Conservation (phyloP, 129 eudicot species). For the Helianthus tuberosus region DNA sequence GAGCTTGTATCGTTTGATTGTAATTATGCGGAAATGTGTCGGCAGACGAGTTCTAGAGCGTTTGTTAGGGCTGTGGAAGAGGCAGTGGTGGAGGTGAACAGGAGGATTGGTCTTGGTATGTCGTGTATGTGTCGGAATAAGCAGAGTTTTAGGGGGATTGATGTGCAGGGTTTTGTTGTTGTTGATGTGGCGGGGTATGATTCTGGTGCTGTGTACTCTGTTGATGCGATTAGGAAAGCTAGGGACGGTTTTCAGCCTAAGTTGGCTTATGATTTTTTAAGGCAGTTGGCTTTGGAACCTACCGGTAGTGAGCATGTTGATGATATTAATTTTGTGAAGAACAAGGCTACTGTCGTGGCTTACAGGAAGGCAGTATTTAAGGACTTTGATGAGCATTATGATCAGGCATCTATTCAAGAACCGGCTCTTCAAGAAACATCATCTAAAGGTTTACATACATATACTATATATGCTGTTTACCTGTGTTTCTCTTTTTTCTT, state of each 20-base stretch:
- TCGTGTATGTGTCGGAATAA: conserved; percentile 73
- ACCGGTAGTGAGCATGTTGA: conserved; percentile 30
- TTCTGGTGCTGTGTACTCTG: conserved; percentile 53
- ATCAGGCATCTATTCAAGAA: conserved; percentile 47
- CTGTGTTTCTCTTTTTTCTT: not conserved
- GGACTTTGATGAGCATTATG: conserved; percentile 78
- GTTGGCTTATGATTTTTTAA: conserved; percentile 53
- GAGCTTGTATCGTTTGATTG: conserved; percentile 76
- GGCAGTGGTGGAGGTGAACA: conserved; percentile 66
- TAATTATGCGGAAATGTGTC: conserved; percentile 63
- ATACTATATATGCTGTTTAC: not conserved
- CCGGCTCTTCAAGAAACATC: conserved; percentile 28
- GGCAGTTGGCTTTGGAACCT: conserved; percentile 68
- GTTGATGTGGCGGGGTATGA: conserved; percentile 33
- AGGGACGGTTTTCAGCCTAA: conserved; percentile 64
- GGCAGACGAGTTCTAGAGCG: conserved; percentile 53
- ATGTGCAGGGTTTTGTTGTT: conserved; percentile 62
- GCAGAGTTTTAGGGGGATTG: conserved; percentile 57
- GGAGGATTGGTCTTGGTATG: conserved; percentile 75
- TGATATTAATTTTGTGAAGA: conserved; percentile 56
- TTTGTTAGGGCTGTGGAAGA: conserved; percentile 84
- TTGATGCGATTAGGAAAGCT: conserved; percentile 62
- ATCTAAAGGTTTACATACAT: conserved; percentile 50
- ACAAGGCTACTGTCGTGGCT: conserved; percentile 66
- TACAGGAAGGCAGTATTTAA: conserved; percentile 76